Conservation (phyloP, 805 yeast species). For the Jamesozyma lodderae region DNA sequence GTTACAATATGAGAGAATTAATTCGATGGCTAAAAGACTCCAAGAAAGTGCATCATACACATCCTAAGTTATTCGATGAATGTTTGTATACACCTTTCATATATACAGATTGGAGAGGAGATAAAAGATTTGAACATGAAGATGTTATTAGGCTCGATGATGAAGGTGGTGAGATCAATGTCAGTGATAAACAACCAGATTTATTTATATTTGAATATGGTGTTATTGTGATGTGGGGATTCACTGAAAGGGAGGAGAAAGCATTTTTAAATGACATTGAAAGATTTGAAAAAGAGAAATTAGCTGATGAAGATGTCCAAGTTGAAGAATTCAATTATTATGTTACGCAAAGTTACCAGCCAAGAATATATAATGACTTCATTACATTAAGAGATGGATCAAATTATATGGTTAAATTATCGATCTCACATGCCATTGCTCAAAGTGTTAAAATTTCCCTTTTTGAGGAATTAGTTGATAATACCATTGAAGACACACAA, state of each 20-base stretch:
- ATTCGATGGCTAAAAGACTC: conserved; percentile 78
- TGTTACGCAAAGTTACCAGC: conserved; percentile 88
- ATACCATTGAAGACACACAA: conserved; percentile 94
- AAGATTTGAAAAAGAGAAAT: conserved; percentile 84
- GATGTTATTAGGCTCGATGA: conserved; percentile 69
- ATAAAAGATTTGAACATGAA: conserved; percentile 33
- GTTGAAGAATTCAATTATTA: conserved; percentile 92
- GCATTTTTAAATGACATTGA: conserved; percentile 77
- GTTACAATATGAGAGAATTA: conserved; percentile 81
- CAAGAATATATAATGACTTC: conserved; percentile 90
- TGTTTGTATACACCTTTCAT: conserved; percentile 87
- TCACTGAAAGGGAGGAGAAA: conserved; percentile 70
- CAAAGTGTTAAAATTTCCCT: conserved; percentile 92
- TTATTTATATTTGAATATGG: conserved; percentile 91
- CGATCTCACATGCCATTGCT: conserved; percentile 91
- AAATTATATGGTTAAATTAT: conserved; percentile 84
- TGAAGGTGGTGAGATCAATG: conserved; percentile 91
- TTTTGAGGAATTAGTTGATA: conserved; percentile 92
- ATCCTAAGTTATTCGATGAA: conserved; percentile 87
- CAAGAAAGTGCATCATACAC: conserved; percentile 61
- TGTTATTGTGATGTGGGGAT: conserved; percentile 97
- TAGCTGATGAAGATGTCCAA: conserved; percentile 77
- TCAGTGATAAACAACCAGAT: conserved; percentile 69
- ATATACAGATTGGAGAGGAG: conserved; percentile 69
- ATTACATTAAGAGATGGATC: conserved; percentile 82